Conservation (phyloP, 371 early-diverging fungal genomes). For the Lichtheimia ornata region DNA sequence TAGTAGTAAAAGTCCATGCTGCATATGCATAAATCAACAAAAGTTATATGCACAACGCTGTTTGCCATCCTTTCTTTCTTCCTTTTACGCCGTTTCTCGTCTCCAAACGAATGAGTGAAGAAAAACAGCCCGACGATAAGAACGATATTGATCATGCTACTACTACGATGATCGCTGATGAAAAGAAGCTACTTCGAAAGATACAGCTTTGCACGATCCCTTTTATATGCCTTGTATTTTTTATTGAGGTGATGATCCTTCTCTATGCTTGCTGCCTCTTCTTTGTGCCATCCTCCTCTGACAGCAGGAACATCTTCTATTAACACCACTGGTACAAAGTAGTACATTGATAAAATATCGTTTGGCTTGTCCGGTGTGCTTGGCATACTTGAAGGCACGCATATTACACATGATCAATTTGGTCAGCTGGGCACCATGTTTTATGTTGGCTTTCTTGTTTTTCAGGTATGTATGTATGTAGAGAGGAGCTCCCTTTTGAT, state of each 20-base stretch:
- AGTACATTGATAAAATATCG: conserved; percentile 23
- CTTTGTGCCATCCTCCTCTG: neutral
- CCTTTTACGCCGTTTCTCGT: no score
- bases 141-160: neutral
- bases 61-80: no score
- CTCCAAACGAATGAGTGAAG: no score
- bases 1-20: no score
- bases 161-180: neutral
- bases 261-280: no score
- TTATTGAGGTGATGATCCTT: conserved; percentile 2
- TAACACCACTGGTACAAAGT: neutral
- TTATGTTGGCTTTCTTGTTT: conserved; percentile 20
- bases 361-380: conserved; percentile 19
- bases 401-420: conserved; percentile 14
- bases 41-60: no score
- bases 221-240: conserved; percentile 1
- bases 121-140: no score
- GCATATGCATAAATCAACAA: no score
- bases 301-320: neutral
- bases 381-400: conserved; percentile 16
- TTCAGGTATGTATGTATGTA: conserved; percentile 18
- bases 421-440: conserved; percentile 20
- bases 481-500: neutral
- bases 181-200: neutral
- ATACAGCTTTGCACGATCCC: neutral